A percentile compares a stretch with the other conserved stretches of the same genome.
Evolutionary conservation across 208 protist genomes (phyloP).

Genomic region (Endotrypanum monterogeii): DNA sequence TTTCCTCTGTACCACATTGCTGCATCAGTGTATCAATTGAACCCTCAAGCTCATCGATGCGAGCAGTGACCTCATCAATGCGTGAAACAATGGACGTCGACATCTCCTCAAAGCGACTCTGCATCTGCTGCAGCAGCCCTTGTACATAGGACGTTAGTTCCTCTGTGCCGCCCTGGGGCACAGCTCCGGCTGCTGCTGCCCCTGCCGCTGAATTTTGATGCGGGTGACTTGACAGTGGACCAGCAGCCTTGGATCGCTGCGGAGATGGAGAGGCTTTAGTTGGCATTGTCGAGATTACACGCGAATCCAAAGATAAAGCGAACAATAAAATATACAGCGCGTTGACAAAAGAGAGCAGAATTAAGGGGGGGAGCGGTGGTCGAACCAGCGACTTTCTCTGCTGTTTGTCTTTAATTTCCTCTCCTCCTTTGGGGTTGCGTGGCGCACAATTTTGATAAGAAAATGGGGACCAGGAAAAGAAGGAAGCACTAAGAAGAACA

Average conservation of each 20-base stretch:
- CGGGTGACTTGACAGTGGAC: neutral
- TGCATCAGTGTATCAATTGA: slow-evolving; percentile 95
- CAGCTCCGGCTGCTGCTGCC: neutral
- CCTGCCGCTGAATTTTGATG: slow-evolving; percentile 4
- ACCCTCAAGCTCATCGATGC: slow-evolving; percentile 94
- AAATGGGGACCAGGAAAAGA: neutral
- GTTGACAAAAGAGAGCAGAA: too few species aligned
- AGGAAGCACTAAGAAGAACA: neutral
- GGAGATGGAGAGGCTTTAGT: slow-evolving; percentile 22
- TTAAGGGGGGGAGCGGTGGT: too few species aligned
- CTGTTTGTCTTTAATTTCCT: too few species aligned
- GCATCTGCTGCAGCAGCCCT: slow-evolving; percentile 94
- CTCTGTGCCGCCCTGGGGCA: slow-evolving; percentile 59
- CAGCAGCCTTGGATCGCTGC: neutral
- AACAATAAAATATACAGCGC: too few species aligned
- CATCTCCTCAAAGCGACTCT: slow-evolving; percentile 95
- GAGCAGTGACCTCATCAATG: slow-evolving; percentile 94
- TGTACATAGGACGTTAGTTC: slow-evolving; percentile 95
- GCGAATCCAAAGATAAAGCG: too few species aligned
- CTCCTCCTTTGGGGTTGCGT: too few species aligned
- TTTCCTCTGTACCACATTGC: slow-evolving; percentile 90
- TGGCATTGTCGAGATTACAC: slow-evolving; percentile 20
- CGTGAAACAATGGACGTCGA: slow-evolving; percentile 91
- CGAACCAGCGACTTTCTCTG: too few species aligned
- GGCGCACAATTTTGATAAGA: too few species aligned